phyloP scores from a whole-genome alignment of 2,329 filamentous ascomycete species.

The Epichloe baconii region DNA sequence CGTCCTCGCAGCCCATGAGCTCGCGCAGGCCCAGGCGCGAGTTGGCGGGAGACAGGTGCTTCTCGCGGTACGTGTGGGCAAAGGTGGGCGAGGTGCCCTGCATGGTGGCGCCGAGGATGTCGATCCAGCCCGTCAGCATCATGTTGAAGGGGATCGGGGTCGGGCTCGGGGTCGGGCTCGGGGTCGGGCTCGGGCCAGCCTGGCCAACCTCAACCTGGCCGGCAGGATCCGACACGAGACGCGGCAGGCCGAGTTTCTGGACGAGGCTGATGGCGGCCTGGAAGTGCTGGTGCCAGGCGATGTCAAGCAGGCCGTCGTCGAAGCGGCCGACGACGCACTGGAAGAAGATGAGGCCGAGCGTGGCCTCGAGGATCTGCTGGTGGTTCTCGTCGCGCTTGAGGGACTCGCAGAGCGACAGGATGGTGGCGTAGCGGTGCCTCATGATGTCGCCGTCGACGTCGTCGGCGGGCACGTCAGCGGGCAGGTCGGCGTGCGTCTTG shows the following conservation, averaged over 20 bases:
- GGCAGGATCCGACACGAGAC: conserved; percentile 46
- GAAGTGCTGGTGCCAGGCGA: conserved; percentile 96
- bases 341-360: conserved; percentile 91
- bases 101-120: conserved; percentile 92
- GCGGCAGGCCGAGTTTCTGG: conserved; percentile 68
- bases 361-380: conserved; percentile 79
- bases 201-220: conserved; percentile 19
- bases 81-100: conserved; percentile 74
- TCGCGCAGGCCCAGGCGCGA: conserved; percentile 64
- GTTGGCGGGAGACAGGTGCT: conserved; percentile 60
- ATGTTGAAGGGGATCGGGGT: conserved; percentile 78
- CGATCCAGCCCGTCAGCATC: conserved; percentile 88
- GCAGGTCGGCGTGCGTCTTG: conserved; percentile 54
- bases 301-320: conserved; percentile 76
- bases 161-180: too few species aligned
- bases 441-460: conserved; percentile 84
- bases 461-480: conserved; percentile 48
- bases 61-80: conserved; percentile 89
- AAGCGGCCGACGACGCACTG: conserved; percentile 81
- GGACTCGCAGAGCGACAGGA: conserved; percentile 72
- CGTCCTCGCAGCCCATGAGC: conserved; percentile 95
- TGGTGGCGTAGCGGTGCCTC: conserved; percentile 79
- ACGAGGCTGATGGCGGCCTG: conserved; percentile 79
- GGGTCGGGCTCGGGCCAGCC: too few species aligned
- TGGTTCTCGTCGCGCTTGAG: conserved; percentile 72